Base-by-base conservation (phyloP, 228 moss, liverwort and hornwort genomes). In the Sphagnum magellanicum region DNA sequence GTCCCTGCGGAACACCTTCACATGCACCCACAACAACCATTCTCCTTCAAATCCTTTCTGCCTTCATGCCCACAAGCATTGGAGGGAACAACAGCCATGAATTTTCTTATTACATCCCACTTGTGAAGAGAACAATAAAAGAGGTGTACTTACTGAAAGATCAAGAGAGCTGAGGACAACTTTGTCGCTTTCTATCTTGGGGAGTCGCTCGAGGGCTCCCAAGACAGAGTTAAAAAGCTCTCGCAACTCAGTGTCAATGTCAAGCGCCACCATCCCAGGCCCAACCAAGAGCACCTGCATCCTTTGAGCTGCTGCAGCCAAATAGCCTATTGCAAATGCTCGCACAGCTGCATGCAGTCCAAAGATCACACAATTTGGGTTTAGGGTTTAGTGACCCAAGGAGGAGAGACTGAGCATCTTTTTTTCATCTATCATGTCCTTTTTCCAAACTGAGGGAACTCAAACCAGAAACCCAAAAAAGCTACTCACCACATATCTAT, bases 221-320 rank as follows among this genome's bases (percentile, higher is more conserved):
- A 98, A 68, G 62, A 84, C 88, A 77, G 98, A 89, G 63, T 86
- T 78, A 66, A 98, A 94, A 5, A 98, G 89, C 58, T 94, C 87
- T 61, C 98, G 90, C 81, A 98, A 77, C 73, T 98, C 98, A 60
- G 93, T 78, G 71, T 98, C 98, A 61, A 98, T 94, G 80, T 94
- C 94, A 74, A 98, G 85, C n/a, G 98, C 98, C 67, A 98, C 92
- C 98, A 98, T 98, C 84, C 98, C 98, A 17, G 98, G 98, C 53
- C 98, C 90, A 68, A 88, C 90, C 67, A 98, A 75, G 51, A 98
- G 90, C 53, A 83, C 79, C 73, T 90, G 90, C 69, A 98, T 92
- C 72, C 89, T 87, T 64, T 90, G 89, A 60, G 92, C 98, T 60
- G 90, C 90, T 53, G 94, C 90, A 60, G 92, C 84, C 64, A 98